Evolutionary conservation across 139 green algal species (phyloP), one percentile per base, ranked within the genome.

Genomic region (Yamagishiella unicocca): DNA sequence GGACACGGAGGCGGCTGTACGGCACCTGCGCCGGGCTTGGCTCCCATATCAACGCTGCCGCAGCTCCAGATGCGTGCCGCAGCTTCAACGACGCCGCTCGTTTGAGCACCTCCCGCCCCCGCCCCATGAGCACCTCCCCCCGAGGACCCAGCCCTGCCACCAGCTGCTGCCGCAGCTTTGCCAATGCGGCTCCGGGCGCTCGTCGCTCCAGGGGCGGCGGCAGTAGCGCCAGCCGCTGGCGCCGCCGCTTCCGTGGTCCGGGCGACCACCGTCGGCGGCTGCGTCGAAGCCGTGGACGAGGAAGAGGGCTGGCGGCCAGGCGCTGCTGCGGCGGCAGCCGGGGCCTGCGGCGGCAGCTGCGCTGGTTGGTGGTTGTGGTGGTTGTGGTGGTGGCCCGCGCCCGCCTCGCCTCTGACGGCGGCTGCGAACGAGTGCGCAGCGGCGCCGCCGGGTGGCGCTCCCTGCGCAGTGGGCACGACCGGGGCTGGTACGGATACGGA

Each of bases 361-460:
- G 25, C 27, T 7, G 25, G 73, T n/a, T 4, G n/a, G 8, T 6
- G 62, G 4, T n/a, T 42, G 62, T 71, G 27, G 62, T 2, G 37
- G 29, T 42, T 8, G 33, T 45, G 25, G 45, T 29, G 17, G 54
- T 24, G 33, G 37, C 31, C 5, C 21, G 42, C 9, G 24, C 24
- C 19, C n/a, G 78, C n/a, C 1, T 66, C 79, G 42, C 62, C 62
- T 21, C 17, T 46, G 31, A 86, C 80, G 24, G 80, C 80, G 7
- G 80, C 80, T n/a, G 80, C 80, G 43, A 86, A 86, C 0, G 80
- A 86, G 24, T 46, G 35, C 37, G 27, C 55, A 14, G 61, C n/a
- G 42, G 37, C 4, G n/a, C 35, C 25, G 2, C 35, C 7, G 22
- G 75, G 1, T 22, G 54, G 35, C 54, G 54, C n/a, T n/a, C n/a